Evolutionary conservation across 352 stramenopile genomes (phyloP), one percentile per base, ranked within the genome.

Genomic region (Phytophthora colocasiae): DNA sequence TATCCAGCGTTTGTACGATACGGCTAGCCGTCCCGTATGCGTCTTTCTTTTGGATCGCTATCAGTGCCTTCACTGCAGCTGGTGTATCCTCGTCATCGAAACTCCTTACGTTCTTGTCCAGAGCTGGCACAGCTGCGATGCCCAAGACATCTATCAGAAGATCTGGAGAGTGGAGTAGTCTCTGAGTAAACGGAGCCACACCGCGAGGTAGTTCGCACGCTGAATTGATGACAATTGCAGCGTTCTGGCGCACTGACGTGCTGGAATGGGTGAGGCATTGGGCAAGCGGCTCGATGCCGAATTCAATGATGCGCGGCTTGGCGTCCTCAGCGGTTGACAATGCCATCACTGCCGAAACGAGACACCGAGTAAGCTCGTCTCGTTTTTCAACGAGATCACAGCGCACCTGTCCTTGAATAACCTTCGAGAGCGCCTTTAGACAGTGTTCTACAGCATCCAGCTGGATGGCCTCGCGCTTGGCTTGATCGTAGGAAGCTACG

Each of bases 251-350:
- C 40, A 92, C 66, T 2, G 71, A 60, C 0, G 57, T 11, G 19
- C 58, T 79, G 6, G 56, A 52, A 56, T 92, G 80, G 24, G 75
- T 76, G 24, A 94, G 58, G 54, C 85, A 94, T 36, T 69, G 70
- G 7, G 75, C 71, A 4, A 94, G 67, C 36, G 81, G 80, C 54
- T 90, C 78, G 45, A 91, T 80, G n/a, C 81, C 85, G 36, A 85
- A 86, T 58, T 90, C 81, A 58, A 94, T 69, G 39, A 94, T 69
- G 6, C 75, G 77, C 19, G 82, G 69, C 56, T 92, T 94, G 47
- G 85, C 85, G 17, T 82, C 75, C 52, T 94, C 83, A 5, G 71
- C 75, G 0, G 82, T 91, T 2, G 83, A 88, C 4, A 94, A 63
- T n/a, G 70, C 69, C 86, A 94, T 91, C 50, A 92, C 63, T 2